Base-by-base conservation (phyloP, 108 stramenopile genomes). In the Fragilaria radians region DNA sequence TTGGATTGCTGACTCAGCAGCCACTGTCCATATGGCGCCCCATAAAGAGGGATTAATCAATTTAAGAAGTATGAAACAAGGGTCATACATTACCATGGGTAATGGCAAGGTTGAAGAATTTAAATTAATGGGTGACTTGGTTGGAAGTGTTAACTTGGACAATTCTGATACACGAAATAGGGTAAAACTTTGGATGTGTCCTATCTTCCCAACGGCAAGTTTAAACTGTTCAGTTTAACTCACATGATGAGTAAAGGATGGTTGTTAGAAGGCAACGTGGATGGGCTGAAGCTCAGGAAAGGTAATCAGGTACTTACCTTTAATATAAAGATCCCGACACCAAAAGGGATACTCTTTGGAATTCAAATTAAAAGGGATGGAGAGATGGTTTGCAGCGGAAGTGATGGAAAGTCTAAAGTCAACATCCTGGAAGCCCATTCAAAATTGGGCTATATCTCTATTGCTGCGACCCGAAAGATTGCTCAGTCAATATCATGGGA, bases 181-280 rank as follows among this genome's bases (percentile, higher is more conserved):
- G 24, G 53, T 25, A 32, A 54, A 54, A 23, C 27, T 21, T 25
- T 4, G 4, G 24, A 54, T 54, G 5, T 54, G 4, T 23, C 19
- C 24, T 67, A 36, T 59, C 57, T 48, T 9, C 60, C n/a, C n/a
- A n/a, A n/a, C n/a, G n/a, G n/a, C n/a, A n/a, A n/a, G n/a, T n/a
- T n/a, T n/a, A n/a, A n/a, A n/a, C n/a, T n/a, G n/a, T n/a, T n/a
- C n/a, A n/a, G n/a, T n/a, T n/a, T n/a, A 3, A 55, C 65, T 17
- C 50, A 57, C 28, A 47, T 55, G 29, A 21, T 57, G 33, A 56
- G 11, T 4, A 45, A 57, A 23, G 76, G 76, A 27, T 77, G 70
- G 70, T 47, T 31, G 1, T 26, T 77, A 21, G 19, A 25, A 0
- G 76, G 76, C 4, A 58, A 72, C 45, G 55, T 22, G 4, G 33